These are phyloP conservation scores for Albatrellus ellisii DNA, from an alignment of 768 basidiomycete species.

Conservation along the genomic window DNA sequence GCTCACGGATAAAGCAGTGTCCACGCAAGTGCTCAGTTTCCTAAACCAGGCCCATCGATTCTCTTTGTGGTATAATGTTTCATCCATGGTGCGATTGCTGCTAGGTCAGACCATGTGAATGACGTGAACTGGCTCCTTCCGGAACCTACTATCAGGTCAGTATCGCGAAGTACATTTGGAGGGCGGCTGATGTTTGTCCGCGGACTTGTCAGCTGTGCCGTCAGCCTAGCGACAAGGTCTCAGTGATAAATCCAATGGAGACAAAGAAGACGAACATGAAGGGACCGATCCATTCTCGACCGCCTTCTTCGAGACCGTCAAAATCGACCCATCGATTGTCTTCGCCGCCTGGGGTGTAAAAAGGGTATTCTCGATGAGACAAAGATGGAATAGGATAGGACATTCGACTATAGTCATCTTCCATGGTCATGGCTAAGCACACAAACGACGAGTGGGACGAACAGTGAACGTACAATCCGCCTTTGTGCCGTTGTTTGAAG, in stretches of 20 bases:
- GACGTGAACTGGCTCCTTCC: constrained; percentile 53
- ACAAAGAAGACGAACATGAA: constrained; percentile 36
- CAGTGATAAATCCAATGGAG: neutral
- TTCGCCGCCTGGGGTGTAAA: constrained; percentile 54
- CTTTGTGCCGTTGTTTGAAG: neutral
- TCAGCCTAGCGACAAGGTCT: constrained; percentile 30
- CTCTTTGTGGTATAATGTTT: constrained; percentile 46
- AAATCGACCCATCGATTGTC: constrained; percentile 51
- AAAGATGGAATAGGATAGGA: constrained; percentile 42
- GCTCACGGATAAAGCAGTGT: too few species aligned
- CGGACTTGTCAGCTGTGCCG: constrained; percentile 41
- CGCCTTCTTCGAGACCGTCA: constrained; percentile 40
- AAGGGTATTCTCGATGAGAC: constrained; percentile 53
- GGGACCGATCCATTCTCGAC: constrained; percentile 61
- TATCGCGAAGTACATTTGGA: constrained; percentile 32
- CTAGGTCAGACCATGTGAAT: constrained; percentile 56
- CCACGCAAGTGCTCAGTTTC: too few species aligned
- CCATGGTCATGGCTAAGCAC: too few species aligned
- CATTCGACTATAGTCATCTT: constrained; percentile 25
- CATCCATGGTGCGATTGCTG: constrained; percentile 71
- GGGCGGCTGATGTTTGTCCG: constrained; percentile 25
- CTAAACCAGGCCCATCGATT: constrained; percentile 64
- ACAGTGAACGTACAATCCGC: neutral
- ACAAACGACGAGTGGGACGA: neutral
- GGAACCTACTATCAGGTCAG: constrained; percentile 32